Percentiles rank a stretch among this genome's conserved stretches.
Conservation (phyloP, 2,329 filamentous ascomycete genomes). For the Cytospora chrysosperma region DNA sequence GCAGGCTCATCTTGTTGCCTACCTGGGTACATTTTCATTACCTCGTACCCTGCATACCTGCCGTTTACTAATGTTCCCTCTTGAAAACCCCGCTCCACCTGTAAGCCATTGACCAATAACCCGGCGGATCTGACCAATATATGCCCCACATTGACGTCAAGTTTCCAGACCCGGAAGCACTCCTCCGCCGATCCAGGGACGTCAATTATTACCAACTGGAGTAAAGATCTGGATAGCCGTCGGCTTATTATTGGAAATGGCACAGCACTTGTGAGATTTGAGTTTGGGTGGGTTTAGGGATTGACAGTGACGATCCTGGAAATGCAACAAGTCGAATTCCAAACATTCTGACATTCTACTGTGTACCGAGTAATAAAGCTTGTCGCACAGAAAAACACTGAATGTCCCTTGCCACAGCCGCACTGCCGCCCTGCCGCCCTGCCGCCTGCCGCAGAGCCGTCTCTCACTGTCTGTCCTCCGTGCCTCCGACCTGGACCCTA, state of each 20-base stretch:
- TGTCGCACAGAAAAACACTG: background rate
- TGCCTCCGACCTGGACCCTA: background rate
- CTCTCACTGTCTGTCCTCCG: too few species aligned
- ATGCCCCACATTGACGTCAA: background rate
- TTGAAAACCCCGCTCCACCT: background rate
- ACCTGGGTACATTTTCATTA: background rate
- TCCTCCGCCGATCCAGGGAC: background rate
- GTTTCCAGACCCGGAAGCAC: background rate
- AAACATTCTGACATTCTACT: background rate
- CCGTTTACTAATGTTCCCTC: background rate
- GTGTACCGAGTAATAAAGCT: background rate
- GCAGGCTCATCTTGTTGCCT: background rate
- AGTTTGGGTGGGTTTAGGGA: background rate
- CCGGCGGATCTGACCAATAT: background rate
- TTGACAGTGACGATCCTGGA: background rate
- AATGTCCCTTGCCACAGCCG: background rate
- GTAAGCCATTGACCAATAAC: background rate
- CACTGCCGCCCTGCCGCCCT: too few species aligned
- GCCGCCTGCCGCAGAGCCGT: too few species aligned
- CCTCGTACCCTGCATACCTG: background rate
- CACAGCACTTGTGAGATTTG: background rate
- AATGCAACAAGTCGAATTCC: background rate
- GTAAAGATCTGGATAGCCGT: background rate
- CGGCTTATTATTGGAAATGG: background rate
- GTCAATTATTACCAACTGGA: background rate